These are phyloP conservation scores for Botryobasidium botryosum DNA, from an alignment of 768 basidiomycete genomes.

Conservation along the genomic window DNA sequence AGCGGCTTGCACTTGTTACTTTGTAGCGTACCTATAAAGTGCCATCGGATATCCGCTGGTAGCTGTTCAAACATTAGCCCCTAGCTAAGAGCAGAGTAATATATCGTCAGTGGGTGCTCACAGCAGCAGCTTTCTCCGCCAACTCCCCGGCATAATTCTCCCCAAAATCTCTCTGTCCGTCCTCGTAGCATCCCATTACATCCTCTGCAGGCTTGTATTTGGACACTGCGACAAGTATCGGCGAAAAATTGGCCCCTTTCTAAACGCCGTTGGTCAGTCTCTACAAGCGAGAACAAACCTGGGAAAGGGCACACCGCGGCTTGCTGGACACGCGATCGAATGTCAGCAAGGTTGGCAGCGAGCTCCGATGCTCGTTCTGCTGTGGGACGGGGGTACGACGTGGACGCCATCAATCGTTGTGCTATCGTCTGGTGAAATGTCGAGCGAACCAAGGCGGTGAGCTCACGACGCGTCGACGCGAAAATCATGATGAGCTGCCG, in stretches of 20 bases:
- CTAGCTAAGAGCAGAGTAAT: not conserved
- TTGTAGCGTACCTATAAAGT: constrained; percentile 89
- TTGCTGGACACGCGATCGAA: constrained; percentile 31
- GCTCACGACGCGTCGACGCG: too few species aligned
- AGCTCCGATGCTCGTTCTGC: constrained; percentile 37
- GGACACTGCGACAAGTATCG: constrained; percentile 70
- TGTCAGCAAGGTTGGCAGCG: constrained; percentile 33
- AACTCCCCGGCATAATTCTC: constrained; percentile 96
- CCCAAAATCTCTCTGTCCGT: constrained; percentile 81
- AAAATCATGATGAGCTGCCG: too few species aligned
- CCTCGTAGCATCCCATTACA: constrained; percentile 63
- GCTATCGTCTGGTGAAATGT: too few species aligned
- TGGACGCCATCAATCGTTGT: too few species aligned
- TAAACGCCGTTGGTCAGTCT: not conserved
- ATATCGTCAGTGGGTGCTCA: constrained; percentile 21
- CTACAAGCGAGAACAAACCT: constrained; percentile 4
- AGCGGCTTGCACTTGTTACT: constrained; percentile 87
- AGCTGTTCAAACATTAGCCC: constrained; percentile 32
- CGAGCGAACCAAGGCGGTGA: too few species aligned
- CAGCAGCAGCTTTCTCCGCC: constrained; percentile 64
- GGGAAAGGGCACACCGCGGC: constrained; percentile 20
- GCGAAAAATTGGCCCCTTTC: constrained; percentile 8
- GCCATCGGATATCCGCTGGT: constrained; percentile 83
- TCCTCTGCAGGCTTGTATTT: constrained; percentile 86
- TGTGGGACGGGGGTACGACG: too few species aligned